Evolutionary conservation across 83 land plant species (phyloP), one percentile per base, ranked within the genome.

Genomic region (Diphasiastrum complanatum): DNA sequence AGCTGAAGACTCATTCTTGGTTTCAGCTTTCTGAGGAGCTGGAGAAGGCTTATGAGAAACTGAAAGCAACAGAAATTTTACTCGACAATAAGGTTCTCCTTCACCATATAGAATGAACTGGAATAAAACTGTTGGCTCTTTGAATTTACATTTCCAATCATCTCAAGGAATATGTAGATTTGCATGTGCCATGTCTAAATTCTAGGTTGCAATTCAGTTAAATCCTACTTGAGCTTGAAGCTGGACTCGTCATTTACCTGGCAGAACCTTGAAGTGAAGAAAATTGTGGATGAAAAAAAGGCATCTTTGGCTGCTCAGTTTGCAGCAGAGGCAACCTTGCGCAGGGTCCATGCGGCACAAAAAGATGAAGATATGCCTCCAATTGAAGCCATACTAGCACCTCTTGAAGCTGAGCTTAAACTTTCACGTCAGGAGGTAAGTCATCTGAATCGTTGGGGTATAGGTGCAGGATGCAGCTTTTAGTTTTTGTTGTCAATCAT

Each of bases 361-460:
- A 89, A 86, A 71, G 99, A 93, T 66, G 99, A 93, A 63, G 99
- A 93, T 23, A 76, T 89, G 87, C 90, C 85, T 4, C 97, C 99
- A 16, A 85, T 93, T 73, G 99, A 93, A 68, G 96, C 93, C 10
- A 86, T 89, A 56, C 80, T 93, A 58, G 99, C 99, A 22, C 99
- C 99, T 6, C 65, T 89, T 58, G 99, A 93, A 65, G 97, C 99
- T 53, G 99, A 93, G 66, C 77, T 93, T 37, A 89, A 86, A 73
- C 76, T 85, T 51, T 75, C 92, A 32, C 79, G 86, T 8, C 88
- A 83, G 58, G 95, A 93, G 72, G 99, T 93, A 67, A 61, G 56
- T 23, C 23, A n/a, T n/a, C n/a, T n/a, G n/a, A n/a, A n/a, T n/a
- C n/a, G n/a, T n/a, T n/a, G n/a, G n/a, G n/a, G n/a, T n/a, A n/a